These are phyloP conservation scores for Mycena sanguinolenta DNA, from an alignment of 768 basidiomycete genomes.

Conservation along the genomic window DNA sequence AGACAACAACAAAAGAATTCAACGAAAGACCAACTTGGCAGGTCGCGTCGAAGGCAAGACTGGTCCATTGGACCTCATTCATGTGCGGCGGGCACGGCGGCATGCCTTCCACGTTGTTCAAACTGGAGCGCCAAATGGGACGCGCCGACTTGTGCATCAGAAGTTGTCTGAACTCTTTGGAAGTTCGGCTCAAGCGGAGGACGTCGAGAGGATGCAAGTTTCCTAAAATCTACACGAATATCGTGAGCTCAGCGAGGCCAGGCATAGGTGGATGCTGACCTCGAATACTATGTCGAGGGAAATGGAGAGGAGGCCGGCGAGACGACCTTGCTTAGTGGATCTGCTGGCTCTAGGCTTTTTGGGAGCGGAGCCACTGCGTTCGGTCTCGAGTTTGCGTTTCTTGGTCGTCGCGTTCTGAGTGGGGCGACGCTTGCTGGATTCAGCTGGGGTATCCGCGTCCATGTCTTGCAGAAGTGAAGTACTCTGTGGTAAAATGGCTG, in stretches of 20 bases:
- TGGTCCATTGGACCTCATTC: conserved; percentile 44
- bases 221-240: conserved; percentile 57
- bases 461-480: no score
- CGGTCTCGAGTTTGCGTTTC: conserved; percentile 32
- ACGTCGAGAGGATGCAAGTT: conserved; percentile 48
- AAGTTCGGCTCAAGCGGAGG: conserved; percentile 47
- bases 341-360: conserved; percentile 17
- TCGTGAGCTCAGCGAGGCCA: neutral
- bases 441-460: conserved; percentile 13
- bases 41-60: conserved; percentile 45
- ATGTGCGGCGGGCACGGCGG: conserved; percentile 44
- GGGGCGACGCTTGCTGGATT: conserved; percentile 20
- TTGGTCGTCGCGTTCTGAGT: conserved; percentile 1
- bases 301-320: conserved; percentile 38
- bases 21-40: conserved; percentile 44
- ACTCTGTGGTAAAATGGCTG: no score
- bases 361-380: conserved; percentile 7
- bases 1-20: neutral
- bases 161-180: conserved; percentile 46
- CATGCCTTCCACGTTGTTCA: conserved; percentile 40
- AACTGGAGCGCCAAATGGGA: conserved; percentile 43
- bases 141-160: conserved; percentile 41
- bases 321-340: conserved; percentile 23
- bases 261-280: conserved; percentile 34
- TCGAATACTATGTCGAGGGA: conserved; percentile 61